Evolutionary conservation across 768 basidiomycete species (phyloP).

Genomic region (Phaeotremella fagi): DNA sequence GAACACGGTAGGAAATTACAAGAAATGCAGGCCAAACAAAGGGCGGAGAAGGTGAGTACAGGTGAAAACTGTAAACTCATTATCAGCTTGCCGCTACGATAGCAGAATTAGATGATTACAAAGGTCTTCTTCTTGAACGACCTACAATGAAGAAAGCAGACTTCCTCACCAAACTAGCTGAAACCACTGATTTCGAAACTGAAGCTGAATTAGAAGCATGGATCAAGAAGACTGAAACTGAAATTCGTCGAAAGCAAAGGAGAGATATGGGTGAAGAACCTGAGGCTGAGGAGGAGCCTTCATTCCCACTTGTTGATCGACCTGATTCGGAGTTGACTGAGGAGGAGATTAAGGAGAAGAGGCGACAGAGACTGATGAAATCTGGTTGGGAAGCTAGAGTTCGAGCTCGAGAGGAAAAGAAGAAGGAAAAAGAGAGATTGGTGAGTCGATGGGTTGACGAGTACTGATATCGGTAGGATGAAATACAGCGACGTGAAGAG

Average conservation of each 20-base stretch:
- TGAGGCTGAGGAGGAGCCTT: conserved; percentile 61
- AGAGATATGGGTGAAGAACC: conserved; percentile 74
- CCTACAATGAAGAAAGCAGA: conserved; percentile 58
- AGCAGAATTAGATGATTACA: conserved; percentile 58
- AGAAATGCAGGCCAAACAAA: conserved; percentile 78
- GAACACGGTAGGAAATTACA: conserved; percentile 86
- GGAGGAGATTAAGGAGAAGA: conserved; percentile 88
- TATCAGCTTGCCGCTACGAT: conserved; percentile 28
- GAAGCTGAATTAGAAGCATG: conserved; percentile 53
- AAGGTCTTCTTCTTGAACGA: conserved; percentile 20
- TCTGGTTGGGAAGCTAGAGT: conserved; percentile 88
- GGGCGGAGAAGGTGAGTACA: conserved; percentile 70
- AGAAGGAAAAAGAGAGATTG: conserved; percentile 62
- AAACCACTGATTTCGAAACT: conserved; percentile 56
- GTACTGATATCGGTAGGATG: conserved; percentile 20
- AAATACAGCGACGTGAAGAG: conserved; percentile 62
- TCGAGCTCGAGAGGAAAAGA: conserved; percentile 78
- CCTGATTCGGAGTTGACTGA: conserved; percentile 91
- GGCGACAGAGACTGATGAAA: conserved; percentile 84
- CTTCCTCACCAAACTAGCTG: conserved; percentile 54
- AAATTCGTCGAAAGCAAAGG: conserved; percentile 70
- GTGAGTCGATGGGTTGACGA: conserved; percentile 16
- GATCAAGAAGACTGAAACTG: conserved; percentile 78
- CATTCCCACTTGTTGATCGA: conserved; percentile 84
- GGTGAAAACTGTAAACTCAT: background rate